Base-by-base conservation (phyloP, 2,329 filamentous ascomycete genomes). In the Trichophyton schoenleinii region DNA sequence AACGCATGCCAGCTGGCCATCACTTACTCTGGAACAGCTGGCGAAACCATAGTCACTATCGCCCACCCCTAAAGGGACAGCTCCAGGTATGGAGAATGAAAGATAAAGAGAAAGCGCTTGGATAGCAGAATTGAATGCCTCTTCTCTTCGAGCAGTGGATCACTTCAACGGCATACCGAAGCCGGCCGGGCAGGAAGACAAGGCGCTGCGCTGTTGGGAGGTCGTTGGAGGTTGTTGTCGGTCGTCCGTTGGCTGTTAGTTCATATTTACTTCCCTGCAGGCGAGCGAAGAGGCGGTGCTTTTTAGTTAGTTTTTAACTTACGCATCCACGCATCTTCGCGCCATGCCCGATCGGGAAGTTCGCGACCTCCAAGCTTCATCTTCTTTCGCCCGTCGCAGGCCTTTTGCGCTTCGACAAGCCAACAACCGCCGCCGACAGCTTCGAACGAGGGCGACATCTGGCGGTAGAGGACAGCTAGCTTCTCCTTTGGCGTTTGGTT, bases 1-100 rank as follows among this genome's bases (percentile, higher is more conserved):
- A 11, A 55, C 52, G 9, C 13, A 15, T 15, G 41, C 25, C 42
- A 8, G 34, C 22, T 58, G 55, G 41, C 18, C 22, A 9, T 22
- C 60, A 77, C 85, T 70, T 79, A 89, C 87, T 89, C 87, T 68
- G 87, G 87, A 66, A 89, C 85, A 72, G 86, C 86, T 73, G 87
- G 87, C 77, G 84, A 82, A 73, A 88, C 82, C 86, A 88, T 88
- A 44, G 41, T 38, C 11, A 13, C 9, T 38, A 8, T 28, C 25
- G 48, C 48, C 8, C 48, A 28, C 22, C 48, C 48, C 22, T 28
- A 34, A 20, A 38, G 3, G 34, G 34, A 38, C 34, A 38, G 34
- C 34, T 38, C 46, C 28, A 28, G 22, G 15, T 44, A 18, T 8
- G 25, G 34, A 6, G 3, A 36, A 5, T 13, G 3, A 55, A 20